Conservation (phyloP, 2,329 filamentous ascomycete genomes). For the Dactylellina drechsleri region DNA sequence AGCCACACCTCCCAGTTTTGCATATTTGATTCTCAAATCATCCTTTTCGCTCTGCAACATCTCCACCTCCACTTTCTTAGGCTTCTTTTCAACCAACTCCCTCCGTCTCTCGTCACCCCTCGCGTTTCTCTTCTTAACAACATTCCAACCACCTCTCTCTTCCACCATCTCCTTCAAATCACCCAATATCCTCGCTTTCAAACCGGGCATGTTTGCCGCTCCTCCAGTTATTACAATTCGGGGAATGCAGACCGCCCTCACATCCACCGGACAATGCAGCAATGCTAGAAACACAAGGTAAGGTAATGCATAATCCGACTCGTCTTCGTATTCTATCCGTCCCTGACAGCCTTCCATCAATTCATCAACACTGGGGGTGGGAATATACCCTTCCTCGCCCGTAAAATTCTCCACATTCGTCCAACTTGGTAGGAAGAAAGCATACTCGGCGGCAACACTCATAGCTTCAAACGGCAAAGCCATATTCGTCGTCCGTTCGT, state of each 20-base stretch:
- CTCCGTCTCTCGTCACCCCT: conserved; percentile 25
- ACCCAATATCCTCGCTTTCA: conserved; percentile 79
- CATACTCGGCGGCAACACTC: conserved; percentile 71
- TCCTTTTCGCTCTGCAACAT: conserved; percentile 50
- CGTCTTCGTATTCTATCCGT: conserved; percentile 67
- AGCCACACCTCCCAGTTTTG: conserved; percentile 40
- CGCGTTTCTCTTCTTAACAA: conserved; percentile 37
- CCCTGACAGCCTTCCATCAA: conserved; percentile 62
- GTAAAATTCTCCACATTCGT: conserved; percentile 45
- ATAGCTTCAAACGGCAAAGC: conserved; percentile 53
- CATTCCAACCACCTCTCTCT: conserved; percentile 72
- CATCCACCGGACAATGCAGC: conserved; percentile 79
- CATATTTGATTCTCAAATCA: conserved; percentile 47
- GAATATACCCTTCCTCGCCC: conserved; percentile 27
- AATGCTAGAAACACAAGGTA: conserved; percentile 79
- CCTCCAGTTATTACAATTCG: conserved; percentile 88
- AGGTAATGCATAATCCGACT: conserved; percentile 84
- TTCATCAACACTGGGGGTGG: conserved; percentile 64
- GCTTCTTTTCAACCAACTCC: conserved; percentile 30
- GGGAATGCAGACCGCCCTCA: conserved; percentile 85
- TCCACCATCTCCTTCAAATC: conserved; percentile 77
- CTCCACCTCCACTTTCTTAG: conserved; percentile 39
- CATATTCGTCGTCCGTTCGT: conserved; percentile 23
- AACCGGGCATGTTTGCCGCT: conserved; percentile 78
- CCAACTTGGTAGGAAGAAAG: conserved; percentile 72